A percentile compares a stretch with the other conserved stretches of the same genome.
Conservation (phyloP, 2,329 filamentous ascomycete species). For the Bipolaris bicolor region DNA sequence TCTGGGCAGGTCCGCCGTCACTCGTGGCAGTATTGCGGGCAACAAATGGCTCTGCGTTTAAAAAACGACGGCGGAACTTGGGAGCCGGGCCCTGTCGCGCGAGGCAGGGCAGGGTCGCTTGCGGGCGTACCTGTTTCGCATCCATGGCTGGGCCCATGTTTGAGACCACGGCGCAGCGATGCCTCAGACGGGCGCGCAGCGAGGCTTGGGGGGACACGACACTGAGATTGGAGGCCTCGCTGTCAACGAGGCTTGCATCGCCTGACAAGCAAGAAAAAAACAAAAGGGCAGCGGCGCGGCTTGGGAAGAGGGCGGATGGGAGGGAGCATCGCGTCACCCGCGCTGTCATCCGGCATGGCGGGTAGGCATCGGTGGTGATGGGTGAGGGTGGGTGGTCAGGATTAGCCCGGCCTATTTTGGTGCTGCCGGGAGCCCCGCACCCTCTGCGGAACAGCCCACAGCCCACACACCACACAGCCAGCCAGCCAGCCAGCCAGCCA, state of each 20-base stretch:
- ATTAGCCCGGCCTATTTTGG: slow-evolving; percentile 34
- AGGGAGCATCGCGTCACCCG: slow-evolving; percentile 35
- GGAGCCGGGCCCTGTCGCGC: slow-evolving; percentile 35
- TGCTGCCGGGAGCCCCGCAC: slow-evolving; percentile 33
- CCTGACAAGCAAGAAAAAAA: slow-evolving; percentile 26
- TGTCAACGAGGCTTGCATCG: slow-evolving; percentile 10
- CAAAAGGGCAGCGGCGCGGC: slow-evolving; percentile 12
- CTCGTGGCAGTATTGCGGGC: slow-evolving; percentile 35
- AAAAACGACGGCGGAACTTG: slow-evolving; percentile 40
- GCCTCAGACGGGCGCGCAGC: slow-evolving; percentile 25
- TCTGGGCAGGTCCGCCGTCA: slow-evolving; percentile 33
- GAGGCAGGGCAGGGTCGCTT: slow-evolving; percentile 15
- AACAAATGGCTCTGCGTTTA: slow-evolving; percentile 44
- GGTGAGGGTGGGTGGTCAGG: slow-evolving; percentile 19
- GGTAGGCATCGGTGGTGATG: slow-evolving; percentile 24
- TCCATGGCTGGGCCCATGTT: slow-evolving; percentile 32
- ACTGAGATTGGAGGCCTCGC: slow-evolving; percentile 5
- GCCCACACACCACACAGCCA: no score
- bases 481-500: no score
- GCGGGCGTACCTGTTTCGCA: slow-evolving; percentile 45
- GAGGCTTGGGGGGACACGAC: slow-evolving; percentile 7
- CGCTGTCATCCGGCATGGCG: slow-evolving; percentile 43
- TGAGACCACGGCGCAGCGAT: slow-evolving; percentile 28
- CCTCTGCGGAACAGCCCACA: slow-evolving; percentile 27
- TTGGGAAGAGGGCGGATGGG: slow-evolving; percentile 19